Evolutionary conservation across 805 yeast genomes (phyloP), one percentile per base, ranked within the genome.

Genomic region (Candida coquimbonensis): DNA sequence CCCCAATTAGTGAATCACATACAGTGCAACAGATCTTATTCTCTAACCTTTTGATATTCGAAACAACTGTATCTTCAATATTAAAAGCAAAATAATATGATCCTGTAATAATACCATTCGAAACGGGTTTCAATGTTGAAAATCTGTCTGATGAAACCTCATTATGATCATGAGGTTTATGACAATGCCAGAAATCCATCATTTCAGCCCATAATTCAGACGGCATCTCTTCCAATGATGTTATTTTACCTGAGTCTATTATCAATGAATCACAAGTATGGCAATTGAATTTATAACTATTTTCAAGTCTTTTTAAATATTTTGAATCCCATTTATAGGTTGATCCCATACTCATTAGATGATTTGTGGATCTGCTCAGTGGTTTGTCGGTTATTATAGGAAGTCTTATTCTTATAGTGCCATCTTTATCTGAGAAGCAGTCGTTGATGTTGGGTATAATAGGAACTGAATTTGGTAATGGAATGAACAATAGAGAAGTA

Each of bases 141-240:
- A 68, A 69, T 46, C 72, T 67, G 24, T 57, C 45, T 43, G 46
- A 35, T 44, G 43, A 42, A 29, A 29, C 31, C 9, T 42, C 40
- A 37, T 59, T 53, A 48, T 63, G 61, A n/a, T 44, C 24, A 29
- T 60, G 58, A 0, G 95, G 95, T 55, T 83, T 84, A 59, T 91
- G 97, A 60, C 99, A 91, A 61, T 91, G 97, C 99, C 99, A 91
- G 53, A 84, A 85, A 47, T 91, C 98, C 95, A 91, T 84, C 75
- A 93, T 68, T 60, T 91, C 99, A 13, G 83, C 79, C 99, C 99
- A 91, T 41, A 78, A 69, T 57, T 89, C 97, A 1, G 95, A 84
- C 0, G 99, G 99, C 81, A 91, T 77, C 35, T 86, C 86, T 44
- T 65, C 57, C 39, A 79, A 64, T 13, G 58, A 62, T 4, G 39